These are phyloP conservation scores for Solanum virginianum DNA, from an alignment of 257 asterid genomes.

Conservation along the genomic window DNA sequence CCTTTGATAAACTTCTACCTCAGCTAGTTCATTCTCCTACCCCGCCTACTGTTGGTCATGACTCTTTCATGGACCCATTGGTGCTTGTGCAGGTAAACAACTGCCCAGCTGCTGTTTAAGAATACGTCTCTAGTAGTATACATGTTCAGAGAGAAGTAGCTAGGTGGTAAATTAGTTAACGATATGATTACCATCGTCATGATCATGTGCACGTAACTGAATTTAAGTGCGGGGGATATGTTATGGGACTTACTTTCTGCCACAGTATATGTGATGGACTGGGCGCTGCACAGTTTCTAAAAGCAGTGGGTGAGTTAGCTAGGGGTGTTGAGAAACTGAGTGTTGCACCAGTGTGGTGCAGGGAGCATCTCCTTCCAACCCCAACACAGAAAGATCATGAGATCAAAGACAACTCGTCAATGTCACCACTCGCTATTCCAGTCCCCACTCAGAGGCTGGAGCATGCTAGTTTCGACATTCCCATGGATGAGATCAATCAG, in stretches of 20 bases:
- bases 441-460: conserved; percentile 24
- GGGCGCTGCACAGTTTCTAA: conserved; percentile 54
- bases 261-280: conserved; percentile 43
- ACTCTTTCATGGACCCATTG: conserved; percentile 16
- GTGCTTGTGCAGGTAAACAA: conserved; percentile 39
- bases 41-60: conserved; percentile 2
- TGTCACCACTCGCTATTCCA: not conserved
- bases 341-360: conserved; percentile 25
- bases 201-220: conserved; percentile 17
- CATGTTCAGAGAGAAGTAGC: not conserved
- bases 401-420: not conserved
- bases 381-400: not conserved
- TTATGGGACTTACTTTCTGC: conserved; percentile 37
- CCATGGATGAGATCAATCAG: conserved; percentile 14
- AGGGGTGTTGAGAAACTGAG: conserved; percentile 21
- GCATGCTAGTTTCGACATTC: conserved; percentile 23
- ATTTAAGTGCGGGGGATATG: conserved; percentile 34
- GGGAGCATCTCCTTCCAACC: conserved; percentile 21
- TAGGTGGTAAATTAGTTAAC: not conserved
- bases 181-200: not conserved
- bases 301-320: conserved; percentile 44
- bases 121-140: not conserved
- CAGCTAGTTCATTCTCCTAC: not conserved
- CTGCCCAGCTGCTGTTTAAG: not conserved
- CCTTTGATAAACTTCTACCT: conserved; percentile 28